Evolutionary conservation across 83 land plant genomes (phyloP).

Genomic region (Isoetes engelmannii): DNA sequence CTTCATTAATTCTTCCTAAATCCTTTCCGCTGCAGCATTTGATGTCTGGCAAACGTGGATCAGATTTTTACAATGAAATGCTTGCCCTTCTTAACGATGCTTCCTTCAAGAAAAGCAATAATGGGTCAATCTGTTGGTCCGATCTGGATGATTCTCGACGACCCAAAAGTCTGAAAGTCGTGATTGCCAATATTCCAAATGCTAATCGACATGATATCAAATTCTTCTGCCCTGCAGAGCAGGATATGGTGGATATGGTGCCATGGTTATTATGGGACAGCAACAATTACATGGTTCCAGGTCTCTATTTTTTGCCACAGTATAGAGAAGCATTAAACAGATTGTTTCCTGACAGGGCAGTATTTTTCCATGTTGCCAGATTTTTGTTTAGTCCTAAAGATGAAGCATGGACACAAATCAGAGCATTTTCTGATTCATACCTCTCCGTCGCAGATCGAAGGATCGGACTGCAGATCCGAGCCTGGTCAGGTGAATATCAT

Average conservation of each 20-base stretch:
- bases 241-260: not conserved
- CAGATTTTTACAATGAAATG: too few species aligned
- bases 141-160: too few species aligned
- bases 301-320: slow-evolving; percentile 11
- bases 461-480: slow-evolving; percentile 14
- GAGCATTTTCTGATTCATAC: slow-evolving; percentile 4
- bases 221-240: slow-evolving; percentile 20
- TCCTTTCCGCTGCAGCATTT: too few species aligned
- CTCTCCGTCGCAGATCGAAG: slow-evolving; percentile 3
- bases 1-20: not conserved
- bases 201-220: not conserved
- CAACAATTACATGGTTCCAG: slow-evolving; percentile 16
- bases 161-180: too few species aligned
- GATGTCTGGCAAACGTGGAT: too few species aligned
- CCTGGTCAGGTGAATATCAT: not conserved
- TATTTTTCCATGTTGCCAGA: slow-evolving; percentile 16
- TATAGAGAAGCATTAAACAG: slow-evolving; percentile 1
- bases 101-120: too few species aligned
- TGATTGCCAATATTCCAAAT: too few species aligned
- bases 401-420: slow-evolving; percentile 18
- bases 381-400: slow-evolving; percentile 14
- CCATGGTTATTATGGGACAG: slow-evolving; percentile 12
- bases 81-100: too few species aligned
- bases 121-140: too few species aligned
- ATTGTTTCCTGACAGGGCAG: slow-evolving; percentile 17